Evolutionary conservation across 2,329 filamentous ascomycete genomes (phyloP), one percentile per base, ranked within the genome.

Genomic region (Chlorencoelia australis): DNA sequence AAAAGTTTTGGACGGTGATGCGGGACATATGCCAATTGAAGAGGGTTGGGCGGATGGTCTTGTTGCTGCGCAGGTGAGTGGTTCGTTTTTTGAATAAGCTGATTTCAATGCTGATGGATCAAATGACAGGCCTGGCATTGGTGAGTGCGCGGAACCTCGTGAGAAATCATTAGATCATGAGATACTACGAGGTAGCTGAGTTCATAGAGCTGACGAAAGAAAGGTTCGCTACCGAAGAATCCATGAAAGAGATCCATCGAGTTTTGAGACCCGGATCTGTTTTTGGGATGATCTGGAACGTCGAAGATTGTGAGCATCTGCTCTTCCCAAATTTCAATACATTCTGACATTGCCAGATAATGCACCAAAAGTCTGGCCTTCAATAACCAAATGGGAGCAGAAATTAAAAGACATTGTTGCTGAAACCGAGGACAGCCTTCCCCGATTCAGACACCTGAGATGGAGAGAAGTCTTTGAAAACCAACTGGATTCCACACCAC

Each of bases 201-300:
- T 9, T 3, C 21, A 13, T 6, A n/a, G 5, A 33, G 16, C 30
- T 45, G 16, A 41, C 37, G n/a, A 21, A 27, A 13, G 2, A 6
- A 32, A 35, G 80, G 80, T 86, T 86, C 59, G 74, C 79, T 25
- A 81, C 69, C 35, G 59, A 68, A 27, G 66, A 72, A 22, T 64
- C 79, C 0, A 59, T 87, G 18, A 58, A 63, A 30, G 79, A 84
- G 48, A 79, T 86, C n/a, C 68, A 75, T 46, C 70, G 79, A 30
- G 68, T 81, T 0, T 59, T 86, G 31, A 70, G 69, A 49, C 74
- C 74, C 1, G 68, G 68, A 5, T 71, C 70, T 5, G 64, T 65
- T 18, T 63, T 86, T 18, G 80, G 75, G 10, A 57, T 82, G 55
- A 76, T 86, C 35, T 86, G 82, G 81, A 85, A 84, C 48, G 64